These are phyloP conservation scores for Leptographium procerum DNA, from an alignment of 2,329 filamentous ascomycete genomes.

Conservation along the genomic window DNA sequence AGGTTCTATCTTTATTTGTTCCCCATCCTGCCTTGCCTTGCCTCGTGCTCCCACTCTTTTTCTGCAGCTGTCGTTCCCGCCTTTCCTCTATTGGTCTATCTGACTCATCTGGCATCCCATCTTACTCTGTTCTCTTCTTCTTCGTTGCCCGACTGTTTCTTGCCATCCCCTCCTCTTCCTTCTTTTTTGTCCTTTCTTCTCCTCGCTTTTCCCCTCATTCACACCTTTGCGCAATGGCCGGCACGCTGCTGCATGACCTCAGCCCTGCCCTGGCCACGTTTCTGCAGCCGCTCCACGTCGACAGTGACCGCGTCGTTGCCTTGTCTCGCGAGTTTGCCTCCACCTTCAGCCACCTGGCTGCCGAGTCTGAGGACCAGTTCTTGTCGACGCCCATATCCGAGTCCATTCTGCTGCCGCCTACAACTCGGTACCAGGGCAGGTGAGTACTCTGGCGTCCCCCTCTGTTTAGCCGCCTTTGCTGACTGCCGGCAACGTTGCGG, in stretches of 20 bases:
- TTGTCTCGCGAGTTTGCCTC: slow-evolving; percentile 36
- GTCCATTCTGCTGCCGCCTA: slow-evolving; percentile 38
- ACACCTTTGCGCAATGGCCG: background rate
- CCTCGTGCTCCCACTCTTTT: background rate
- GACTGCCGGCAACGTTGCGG: background rate
- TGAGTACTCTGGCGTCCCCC: slow-evolving; percentile 23
- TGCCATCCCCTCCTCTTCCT: no score
- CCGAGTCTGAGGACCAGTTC: slow-evolving; percentile 43
- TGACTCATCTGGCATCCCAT: background rate
- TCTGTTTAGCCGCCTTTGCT: background rate
- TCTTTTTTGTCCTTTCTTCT: no score
- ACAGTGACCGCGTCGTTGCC: slow-evolving; percentile 30
- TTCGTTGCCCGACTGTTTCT: background rate
- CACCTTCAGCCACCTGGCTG: slow-evolving; percentile 39
- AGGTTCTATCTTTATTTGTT: background rate
- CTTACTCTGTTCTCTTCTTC: background rate
- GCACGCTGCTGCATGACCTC: background rate
- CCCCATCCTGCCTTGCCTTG: background rate
- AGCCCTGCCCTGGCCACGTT: slow-evolving; percentile 28
- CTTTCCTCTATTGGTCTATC: background rate
- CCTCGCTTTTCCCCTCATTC: background rate
- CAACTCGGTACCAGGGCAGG: slow-evolving; percentile 31
- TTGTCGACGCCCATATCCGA: slow-evolving; percentile 51
- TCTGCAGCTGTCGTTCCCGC: background rate
- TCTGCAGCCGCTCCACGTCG: slow-evolving; percentile 37